Conservation (phyloP, 2,329 filamentous ascomycete species). For the Alternaria angustiovoidea region DNA sequence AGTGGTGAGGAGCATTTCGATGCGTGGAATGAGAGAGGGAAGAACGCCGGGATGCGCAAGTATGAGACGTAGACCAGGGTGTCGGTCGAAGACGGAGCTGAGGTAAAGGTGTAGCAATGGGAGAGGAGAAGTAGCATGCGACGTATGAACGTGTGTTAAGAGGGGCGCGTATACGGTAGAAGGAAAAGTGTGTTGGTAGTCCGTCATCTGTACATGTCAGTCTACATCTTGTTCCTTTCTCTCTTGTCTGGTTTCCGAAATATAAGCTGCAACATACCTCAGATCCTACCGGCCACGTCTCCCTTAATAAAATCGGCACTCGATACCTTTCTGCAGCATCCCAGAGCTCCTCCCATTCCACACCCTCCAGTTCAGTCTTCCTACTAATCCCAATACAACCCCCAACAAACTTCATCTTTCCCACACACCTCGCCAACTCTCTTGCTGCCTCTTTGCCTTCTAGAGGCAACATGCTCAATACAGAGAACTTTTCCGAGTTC, state of each 20-base stretch:
- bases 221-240: neutral
- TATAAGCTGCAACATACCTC: slow-evolving; percentile 20
- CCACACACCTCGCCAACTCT: slow-evolving; percentile 54
- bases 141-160: slow-evolving; percentile 49
- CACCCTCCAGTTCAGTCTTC: slow-evolving; percentile 55
- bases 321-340: slow-evolving; percentile 49
- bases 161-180: slow-evolving; percentile 24
- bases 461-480: slow-evolving; percentile 53
- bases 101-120: slow-evolving; percentile 61
- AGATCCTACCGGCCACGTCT: slow-evolving; percentile 26
- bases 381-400: slow-evolving; percentile 55
- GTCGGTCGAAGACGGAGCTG: slow-evolving; percentile 63
- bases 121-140: slow-evolving; percentile 61
- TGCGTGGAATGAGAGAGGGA: slow-evolving; percentile 64
- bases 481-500: slow-evolving; percentile 51
- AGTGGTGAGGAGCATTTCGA: slow-evolving; percentile 39
- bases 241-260: neutral
- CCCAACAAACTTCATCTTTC: slow-evolving; percentile 58
- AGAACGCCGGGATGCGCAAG: slow-evolving; percentile 62
- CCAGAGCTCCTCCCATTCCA: slow-evolving; percentile 56
- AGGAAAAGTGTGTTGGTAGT: slow-evolving; percentile 23
- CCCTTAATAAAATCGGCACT: slow-evolving; percentile 47
- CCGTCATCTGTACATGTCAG: slow-evolving; percentile 16
- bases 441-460: slow-evolving; percentile 45
- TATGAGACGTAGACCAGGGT: slow-evolving; percentile 63